These are phyloP conservation scores for Anthoceros angustus DNA, from an alignment of 225 moss, liverwort and hornwort genomes.

Conservation along the genomic window DNA sequence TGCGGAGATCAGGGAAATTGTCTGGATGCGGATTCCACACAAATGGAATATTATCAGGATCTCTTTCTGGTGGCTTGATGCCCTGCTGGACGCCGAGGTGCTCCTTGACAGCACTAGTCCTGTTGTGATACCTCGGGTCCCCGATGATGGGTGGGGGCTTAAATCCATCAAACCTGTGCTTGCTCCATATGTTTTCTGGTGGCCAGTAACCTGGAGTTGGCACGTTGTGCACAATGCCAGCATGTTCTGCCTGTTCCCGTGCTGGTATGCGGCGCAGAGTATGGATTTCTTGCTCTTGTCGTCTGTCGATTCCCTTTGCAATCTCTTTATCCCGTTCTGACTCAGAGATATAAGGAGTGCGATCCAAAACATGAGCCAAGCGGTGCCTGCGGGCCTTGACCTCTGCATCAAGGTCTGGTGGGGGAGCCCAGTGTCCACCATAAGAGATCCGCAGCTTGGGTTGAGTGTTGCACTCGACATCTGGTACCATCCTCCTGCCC, in stretches of 20 bases:
- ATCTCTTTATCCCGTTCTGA: background rate
- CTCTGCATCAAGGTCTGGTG: constrained; percentile 3
- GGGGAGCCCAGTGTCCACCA: constrained; percentile 3
- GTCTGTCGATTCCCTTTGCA: background rate
- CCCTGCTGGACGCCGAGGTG: background rate
- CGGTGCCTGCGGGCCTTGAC: background rate
- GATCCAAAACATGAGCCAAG: background rate
- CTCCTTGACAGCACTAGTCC: background rate
- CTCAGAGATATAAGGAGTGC: background rate
- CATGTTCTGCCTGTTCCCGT: constrained; percentile 1
- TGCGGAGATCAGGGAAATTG: background rate
- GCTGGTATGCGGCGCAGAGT: background rate
- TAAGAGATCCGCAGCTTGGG: constrained; percentile 4
- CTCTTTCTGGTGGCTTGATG: background rate
- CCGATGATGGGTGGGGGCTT: background rate
- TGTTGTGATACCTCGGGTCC: background rate
- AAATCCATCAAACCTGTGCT: constrained; percentile 2
- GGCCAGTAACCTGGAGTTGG: background rate
- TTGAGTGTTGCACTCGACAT: background rate
- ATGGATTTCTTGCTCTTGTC: background rate
- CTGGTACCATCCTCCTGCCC: constrained; percentile 1
- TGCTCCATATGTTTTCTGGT: background rate
- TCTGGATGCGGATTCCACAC: background rate
- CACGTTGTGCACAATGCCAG: constrained; percentile 1
- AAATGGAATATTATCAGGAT: background rate